These are phyloP conservation scores for Neoascochyta sp. DNA, from an alignment of 2,329 filamentous ascomycete genomes.

Conservation along the genomic window DNA sequence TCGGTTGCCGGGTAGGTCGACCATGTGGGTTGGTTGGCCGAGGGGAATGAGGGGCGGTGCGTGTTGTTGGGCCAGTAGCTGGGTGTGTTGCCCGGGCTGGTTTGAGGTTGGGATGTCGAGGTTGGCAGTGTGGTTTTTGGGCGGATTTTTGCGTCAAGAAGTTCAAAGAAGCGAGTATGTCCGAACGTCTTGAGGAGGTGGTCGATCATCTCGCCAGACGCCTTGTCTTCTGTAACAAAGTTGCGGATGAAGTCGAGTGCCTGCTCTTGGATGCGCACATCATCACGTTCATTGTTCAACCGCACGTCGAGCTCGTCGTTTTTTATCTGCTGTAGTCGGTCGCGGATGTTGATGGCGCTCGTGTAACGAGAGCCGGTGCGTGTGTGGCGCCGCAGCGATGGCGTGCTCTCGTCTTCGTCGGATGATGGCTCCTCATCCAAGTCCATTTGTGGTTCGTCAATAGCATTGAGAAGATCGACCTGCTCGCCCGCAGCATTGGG, in stretches of 20 bases:
- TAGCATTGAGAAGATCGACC: constrained; percentile 57
- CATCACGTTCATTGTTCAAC: constrained; percentile 68
- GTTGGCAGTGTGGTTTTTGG: constrained; percentile 39
- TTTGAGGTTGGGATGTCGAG: constrained; percentile 6
- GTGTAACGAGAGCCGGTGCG: constrained; percentile 35
- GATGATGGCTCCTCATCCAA: constrained; percentile 37
- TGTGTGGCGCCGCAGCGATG: constrained; percentile 39
- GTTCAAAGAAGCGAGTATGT: constrained; percentile 72
- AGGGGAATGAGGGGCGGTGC: constrained; percentile 35
- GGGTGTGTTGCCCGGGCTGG: constrained; percentile 13
- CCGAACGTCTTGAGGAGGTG: constrained; percentile 73
- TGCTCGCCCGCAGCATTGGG: constrained; percentile 59
- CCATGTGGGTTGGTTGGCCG: constrained; percentile 44
- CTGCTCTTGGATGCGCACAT: constrained; percentile 85
- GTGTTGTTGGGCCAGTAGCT: constrained; percentile 59
- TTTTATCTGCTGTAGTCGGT: constrained; percentile 46
- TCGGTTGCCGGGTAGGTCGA: constrained; percentile 45
- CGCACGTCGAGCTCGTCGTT: constrained; percentile 66
- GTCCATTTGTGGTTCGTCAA: constrained; percentile 42
- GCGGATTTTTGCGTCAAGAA: constrained; percentile 73
- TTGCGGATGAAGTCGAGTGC: constrained; percentile 87
- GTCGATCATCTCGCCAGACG: constrained; percentile 71
- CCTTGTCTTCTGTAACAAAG: constrained; percentile 65
- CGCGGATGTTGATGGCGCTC: constrained; percentile 33
- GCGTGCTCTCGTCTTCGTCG: constrained; percentile 47